phyloP scores from a whole-genome alignment of 2,329 filamentous ascomycete species.

The Endoconidiophora laricicola region DNA sequence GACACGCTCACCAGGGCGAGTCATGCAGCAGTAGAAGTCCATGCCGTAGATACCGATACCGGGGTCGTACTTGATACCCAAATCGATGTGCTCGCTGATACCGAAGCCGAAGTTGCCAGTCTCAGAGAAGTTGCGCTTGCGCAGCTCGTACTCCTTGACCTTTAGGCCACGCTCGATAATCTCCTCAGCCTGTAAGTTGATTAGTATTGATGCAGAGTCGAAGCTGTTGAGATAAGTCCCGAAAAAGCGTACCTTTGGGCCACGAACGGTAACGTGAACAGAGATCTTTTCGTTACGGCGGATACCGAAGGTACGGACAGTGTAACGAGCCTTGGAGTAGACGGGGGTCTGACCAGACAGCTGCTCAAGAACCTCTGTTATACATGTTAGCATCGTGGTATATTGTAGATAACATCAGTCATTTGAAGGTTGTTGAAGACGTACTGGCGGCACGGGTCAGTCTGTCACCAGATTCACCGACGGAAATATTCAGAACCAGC shows the following conservation, averaged over 20 bases:
- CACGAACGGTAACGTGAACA: slow-evolving; percentile 98
- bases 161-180: slow-evolving; percentile 99
- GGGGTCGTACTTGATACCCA: slow-evolving; percentile 99
- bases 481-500: slow-evolving; percentile 98
- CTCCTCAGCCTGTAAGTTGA: slow-evolving; percentile 60
- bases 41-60: slow-evolving; percentile 98
- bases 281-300: slow-evolving; percentile 99
- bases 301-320: slow-evolving; percentile 99
- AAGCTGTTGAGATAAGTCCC: not conserved
- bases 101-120: slow-evolving; percentile 99
- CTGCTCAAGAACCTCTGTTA: slow-evolving; percentile 81
- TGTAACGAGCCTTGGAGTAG: slow-evolving; percentile 99
- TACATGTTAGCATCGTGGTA: slow-evolving; percentile 4
- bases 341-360: slow-evolving; percentile 98
- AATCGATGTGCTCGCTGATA: slow-evolving; percentile 99
- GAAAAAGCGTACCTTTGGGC: slow-evolving; percentile 45
- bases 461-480: slow-evolving; percentile 99
- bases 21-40: slow-evolving; percentile 99
- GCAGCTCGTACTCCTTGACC: slow-evolving; percentile 99
- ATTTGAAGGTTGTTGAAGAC: not conserved
- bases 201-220: slow-evolving; percentile 16
- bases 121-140: slow-evolving; percentile 99
- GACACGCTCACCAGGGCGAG: slow-evolving; percentile 95
- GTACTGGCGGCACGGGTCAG: slow-evolving; percentile 84
- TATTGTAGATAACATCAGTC: not conserved